Conservation (phyloP, 768 basidiomycete species). For the Tylopilus subfusipes region DNA sequence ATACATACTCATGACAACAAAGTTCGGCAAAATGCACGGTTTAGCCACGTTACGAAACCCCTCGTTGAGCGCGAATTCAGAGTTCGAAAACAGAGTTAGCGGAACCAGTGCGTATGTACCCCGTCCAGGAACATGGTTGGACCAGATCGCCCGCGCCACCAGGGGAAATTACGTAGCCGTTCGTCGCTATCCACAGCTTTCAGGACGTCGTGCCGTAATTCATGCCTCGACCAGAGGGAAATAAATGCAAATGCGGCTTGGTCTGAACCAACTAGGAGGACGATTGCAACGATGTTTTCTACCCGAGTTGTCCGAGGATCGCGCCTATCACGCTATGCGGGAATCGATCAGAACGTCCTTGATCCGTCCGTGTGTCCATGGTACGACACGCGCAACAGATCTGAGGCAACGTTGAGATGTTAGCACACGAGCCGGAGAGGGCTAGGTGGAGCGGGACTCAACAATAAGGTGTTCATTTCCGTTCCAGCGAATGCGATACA, state of each 20-base stretch:
- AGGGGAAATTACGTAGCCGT: background rate
- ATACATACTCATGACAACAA: background rate
- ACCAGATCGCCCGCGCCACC: background rate
- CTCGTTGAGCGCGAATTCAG: background rate
- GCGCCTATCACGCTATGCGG: background rate
- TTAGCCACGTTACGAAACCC: background rate
- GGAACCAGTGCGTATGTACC: background rate
- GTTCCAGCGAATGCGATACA: conserved; percentile 3
- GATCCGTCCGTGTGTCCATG: background rate
- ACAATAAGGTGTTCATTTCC: conserved; percentile 10
- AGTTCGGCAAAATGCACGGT: background rate
- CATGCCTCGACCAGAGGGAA: background rate
- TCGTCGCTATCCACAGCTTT: background rate
- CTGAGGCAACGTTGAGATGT: background rate
- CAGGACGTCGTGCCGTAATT: background rate
- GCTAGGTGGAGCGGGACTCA: background rate
- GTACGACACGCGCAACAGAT: background rate
- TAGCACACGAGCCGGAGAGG: background rate
- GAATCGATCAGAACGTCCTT: background rate
- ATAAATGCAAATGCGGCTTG: background rate
- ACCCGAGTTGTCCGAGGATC: background rate
- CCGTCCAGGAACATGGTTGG: background rate
- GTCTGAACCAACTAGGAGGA: background rate
- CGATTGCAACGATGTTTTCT: conserved; percentile 1
- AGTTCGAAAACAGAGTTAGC: background rate